Evolutionary conservation across 2,329 filamentous ascomycete species (phyloP), one percentile per base, ranked within the genome.

Genomic region (Aspergillus arachidicola): DNA sequence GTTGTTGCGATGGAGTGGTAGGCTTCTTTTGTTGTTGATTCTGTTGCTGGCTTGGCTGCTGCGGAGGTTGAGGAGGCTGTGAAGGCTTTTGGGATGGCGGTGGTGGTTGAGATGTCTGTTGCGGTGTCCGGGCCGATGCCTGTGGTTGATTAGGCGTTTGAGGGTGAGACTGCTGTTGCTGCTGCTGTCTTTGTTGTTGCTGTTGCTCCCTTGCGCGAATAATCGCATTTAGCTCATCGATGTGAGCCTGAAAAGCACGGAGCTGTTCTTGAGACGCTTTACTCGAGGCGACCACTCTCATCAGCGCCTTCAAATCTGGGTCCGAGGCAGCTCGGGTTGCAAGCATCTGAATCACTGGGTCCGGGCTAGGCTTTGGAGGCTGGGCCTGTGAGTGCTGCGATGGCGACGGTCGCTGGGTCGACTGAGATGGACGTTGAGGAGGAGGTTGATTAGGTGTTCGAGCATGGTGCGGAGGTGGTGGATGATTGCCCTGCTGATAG

Each of bases 291-390:
- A 84, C 82, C 19, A 84, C 76, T 63, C 81, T 78, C 82, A 84
- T 84, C 67, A 84, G 68, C 6, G 80, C 80, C 66, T 84, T 84
- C 41, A 84, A 69, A 55, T 82, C 79, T 5, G 79, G 79, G 64
- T 84, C 80, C 11, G 80, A 77, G 5, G 82, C 81, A 28, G 82
- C 82, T 64, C 81, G 75, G 10, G 81, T 82, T n/a, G 82, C 82
- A 55, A 84, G 73, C 81, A 83, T 83, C 62, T 83, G 82, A 65
- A 84, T 84, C 41, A 84, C 82, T 10, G 82, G 82, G 63, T 84
- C 82, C 11, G 80, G 76, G 54, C 79, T 82, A 6, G 79, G 77
- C 66, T 82, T 81, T 6, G 76, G 71, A 34, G 78, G 76, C 54
- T 77, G 76, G n/a, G 74, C 62, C 12, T 70, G 71, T 16, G 69